phyloP scores from a whole-genome alignment of 345 rosid species.

The Lepidium didymum region DNA sequence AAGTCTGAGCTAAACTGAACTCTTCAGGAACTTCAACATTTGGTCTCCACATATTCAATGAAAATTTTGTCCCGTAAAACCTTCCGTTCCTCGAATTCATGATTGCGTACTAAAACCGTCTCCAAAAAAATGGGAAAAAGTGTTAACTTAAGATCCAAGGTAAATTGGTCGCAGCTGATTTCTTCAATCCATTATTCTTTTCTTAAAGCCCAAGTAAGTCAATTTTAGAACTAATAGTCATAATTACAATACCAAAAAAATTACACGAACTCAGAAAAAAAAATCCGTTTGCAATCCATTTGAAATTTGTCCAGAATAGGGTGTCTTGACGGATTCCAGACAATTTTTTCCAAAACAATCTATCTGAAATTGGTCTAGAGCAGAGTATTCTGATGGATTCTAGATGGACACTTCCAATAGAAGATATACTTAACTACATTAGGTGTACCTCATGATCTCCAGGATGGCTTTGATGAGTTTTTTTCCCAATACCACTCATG shows the following conservation, averaged over 20 bases:
- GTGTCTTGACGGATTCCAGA: too few species aligned
- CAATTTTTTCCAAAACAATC: too few species aligned
- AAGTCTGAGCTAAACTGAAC: conserved; percentile 53
- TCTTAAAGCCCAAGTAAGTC: neutral
- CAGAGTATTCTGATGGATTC: too few species aligned
- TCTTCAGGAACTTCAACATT: conserved; percentile 37
- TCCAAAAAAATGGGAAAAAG: neutral
- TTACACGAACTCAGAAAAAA: too few species aligned
- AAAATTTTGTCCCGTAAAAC: conserved; percentile 45
- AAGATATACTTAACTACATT: too few species aligned
- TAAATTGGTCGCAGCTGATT: neutral
- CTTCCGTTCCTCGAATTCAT: conserved; percentile 35
- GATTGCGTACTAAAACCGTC: conserved; percentile 34
- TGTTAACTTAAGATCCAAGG: neutral
- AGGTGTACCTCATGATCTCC: conserved; percentile 26
- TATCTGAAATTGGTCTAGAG: too few species aligned
- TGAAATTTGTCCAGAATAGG: too few species aligned
- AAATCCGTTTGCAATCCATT: too few species aligned
- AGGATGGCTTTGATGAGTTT: conserved; percentile 34
- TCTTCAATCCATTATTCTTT: neutral
- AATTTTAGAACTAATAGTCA: too few species aligned
- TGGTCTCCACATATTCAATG: conserved; percentile 52
- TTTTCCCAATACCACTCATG: conserved; percentile 35
- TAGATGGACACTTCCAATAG: too few species aligned
- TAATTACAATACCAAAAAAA: too few species aligned